These are phyloP conservation scores for Plasmodium yoelii DNA, from an alignment of 169 alveolate species.

Conservation along the genomic window DNA sequence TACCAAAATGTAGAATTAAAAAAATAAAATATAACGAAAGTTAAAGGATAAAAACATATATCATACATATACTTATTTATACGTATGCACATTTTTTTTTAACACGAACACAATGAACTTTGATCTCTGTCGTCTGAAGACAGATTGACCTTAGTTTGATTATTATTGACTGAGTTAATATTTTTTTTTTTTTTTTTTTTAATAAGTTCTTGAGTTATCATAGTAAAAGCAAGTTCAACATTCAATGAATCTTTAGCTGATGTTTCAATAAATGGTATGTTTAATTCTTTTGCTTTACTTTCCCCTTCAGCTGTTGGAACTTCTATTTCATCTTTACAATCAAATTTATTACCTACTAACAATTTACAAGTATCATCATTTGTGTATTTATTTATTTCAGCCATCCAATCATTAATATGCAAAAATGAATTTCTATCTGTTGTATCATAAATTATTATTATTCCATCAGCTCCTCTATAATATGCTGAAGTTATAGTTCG, in stretches of 20 bases:
- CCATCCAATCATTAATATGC: conserved; percentile 93
- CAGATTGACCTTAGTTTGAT: conserved; percentile 52
- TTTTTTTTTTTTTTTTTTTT: conserved; percentile 64
- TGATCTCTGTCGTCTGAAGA: conserved; percentile 13
- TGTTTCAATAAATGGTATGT: conserved; percentile 86
- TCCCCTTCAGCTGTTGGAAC: conserved; percentile 86
- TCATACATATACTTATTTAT: too few relatives aligned
- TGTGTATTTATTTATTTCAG: conserved; percentile 95
- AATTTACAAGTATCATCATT: conserved; percentile 93
- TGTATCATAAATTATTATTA: conserved; percentile 94
- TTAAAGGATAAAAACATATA: too few relatives aligned
- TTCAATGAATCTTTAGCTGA: conserved; percentile 89
- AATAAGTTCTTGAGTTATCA: conserved; percentile 78
- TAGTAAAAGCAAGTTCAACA: conserved; percentile 87
- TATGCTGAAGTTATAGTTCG: conserved; percentile 96
- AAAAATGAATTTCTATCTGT: conserved; percentile 89
- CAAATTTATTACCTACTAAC: conserved; percentile 97
- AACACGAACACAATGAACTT: conserved; percentile 38
- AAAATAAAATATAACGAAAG: too few relatives aligned
- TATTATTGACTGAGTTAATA: background rate
- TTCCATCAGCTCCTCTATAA: conserved; percentile 97
- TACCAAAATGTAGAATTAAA: too few relatives aligned
- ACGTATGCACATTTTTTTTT: background rate
- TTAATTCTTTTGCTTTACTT: conserved; percentile 84
- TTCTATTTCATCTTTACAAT: conserved; percentile 84